Base-by-base conservation (phyloP, 2,329 filamentous ascomycete genomes). In the Rachicladosporium sp. region DNA sequence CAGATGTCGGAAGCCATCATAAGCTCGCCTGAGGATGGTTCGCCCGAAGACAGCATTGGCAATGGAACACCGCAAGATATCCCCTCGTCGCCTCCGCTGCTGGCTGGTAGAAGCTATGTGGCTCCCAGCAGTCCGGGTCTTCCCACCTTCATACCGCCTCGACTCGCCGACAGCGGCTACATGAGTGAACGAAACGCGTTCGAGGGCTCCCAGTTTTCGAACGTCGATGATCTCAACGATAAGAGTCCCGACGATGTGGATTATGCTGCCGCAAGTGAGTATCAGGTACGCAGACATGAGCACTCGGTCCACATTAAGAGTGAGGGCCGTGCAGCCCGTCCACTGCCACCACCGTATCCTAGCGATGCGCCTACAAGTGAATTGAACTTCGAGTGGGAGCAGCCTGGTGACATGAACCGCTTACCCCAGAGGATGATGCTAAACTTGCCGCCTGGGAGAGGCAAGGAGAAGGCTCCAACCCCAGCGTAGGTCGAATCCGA, bases 41-140 rank as follows among this genome's bases (percentile, higher is more conserved):
- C 68, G 39, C 69, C 68, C 36, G 64, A 64, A 41, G 66, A 51
- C 19, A 57, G 54, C 41, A 42, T 50, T 15, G 61, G 67, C 6
- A 67, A 69, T 33, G 69, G 81, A 41, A 93, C 86, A 38, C 82
- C 86, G 3, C 78, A 77, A 36, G 83, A 85, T 39, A 85, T 96
- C 50, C 82, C 82, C 1, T 96, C 91, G 0, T 96, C 89, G 3
- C 89, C 89, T 10, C 91, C 91, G 1, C 70, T 93, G 1, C 77
- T 87, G 46, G 78, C 81, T 4, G 74, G 51, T 31, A 46, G 46
- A 35, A 52, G 50, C 19, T 41, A 46, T 11, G 46, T 45, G 3
- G 44, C 76, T 21, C 76, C 80, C 19, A 94, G 88, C 2, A 96
- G 89, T 55, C 91, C 89, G 2, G 64, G 70, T 13, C 58, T 78